Base-by-base conservation (phyloP, 441 rosid species). In the Breynia disticha region DNA sequence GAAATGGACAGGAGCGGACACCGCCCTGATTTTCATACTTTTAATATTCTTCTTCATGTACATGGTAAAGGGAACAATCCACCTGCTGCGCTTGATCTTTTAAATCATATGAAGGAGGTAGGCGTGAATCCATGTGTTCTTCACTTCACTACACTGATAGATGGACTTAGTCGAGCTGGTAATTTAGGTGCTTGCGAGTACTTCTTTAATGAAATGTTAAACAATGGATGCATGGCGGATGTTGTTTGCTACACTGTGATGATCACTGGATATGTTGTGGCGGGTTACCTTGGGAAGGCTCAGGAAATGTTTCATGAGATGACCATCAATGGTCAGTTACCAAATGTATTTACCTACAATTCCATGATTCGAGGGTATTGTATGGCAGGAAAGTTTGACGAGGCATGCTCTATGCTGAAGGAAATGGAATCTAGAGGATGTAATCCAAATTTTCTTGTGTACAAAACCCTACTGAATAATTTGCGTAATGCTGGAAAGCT, bases 341-440 rank as follows among this genome's bases (percentile, higher is more conserved):
- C 98, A 11, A 91, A 91, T 52, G 95, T 75, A 16, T 86, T 76
- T 63, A 86, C 98, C 0, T 91, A 91, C 56, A 76, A 81, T 65
- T 80, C 97, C 1, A 79, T 91, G 87, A 86, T 91, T 67, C 82
- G 88, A 2, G 95, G 97, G 50, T 69, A 71, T 63, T 91, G 95
- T 77, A 88, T 82, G 83, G 86, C 77, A 0, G 87, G 77, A 21
- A 79, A 70, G 67, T 86, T 78, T 65, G 74, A 79, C 48, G 87
- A 84, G 67, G 98, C 97, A 4, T 72, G 86, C 56, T 62, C 72
- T 15, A 60, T 84, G 80, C 80, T 91, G 56, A 79, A 78, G 62
- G 84, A 81, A 72, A 88, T 91, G 98, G 91, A 81, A 78, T 72
- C 81, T 3, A 78, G 87, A 71, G 95, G 95, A 19, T 82, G 97